Evolutionary conservation across 805 yeast species (phyloP), one percentile per base, ranked within the genome.

Genomic region (Kodamaea sagamina): DNA sequence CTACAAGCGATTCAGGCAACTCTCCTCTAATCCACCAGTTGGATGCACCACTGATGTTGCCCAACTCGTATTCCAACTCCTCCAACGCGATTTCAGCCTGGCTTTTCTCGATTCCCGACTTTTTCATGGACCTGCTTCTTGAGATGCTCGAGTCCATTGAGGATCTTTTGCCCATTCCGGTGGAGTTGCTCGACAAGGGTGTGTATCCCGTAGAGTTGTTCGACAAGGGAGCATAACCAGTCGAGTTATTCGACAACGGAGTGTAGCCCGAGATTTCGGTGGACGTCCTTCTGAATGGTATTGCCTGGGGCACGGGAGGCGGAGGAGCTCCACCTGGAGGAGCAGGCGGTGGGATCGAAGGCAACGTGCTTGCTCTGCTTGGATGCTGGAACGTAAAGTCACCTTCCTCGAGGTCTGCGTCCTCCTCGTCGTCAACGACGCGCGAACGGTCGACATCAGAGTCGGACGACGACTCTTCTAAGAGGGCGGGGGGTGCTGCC

Each of bases 21-120:
- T 74, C 74, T 11, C 75, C 69, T 8, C 64, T 64, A 11, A 78
- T 51, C 92, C 93, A 87, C 97, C 97, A 89, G 12, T 62, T 63
- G 2, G 72, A 51, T 7, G 50, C 36, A 2, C 54, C 55, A 5
- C 50, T 50, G n/a, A 62, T 50, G 34, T 58, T 56, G 7, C 53
- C 61, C 12, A 68, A 43, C 45, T 69, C 74, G 21, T 42, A 47
- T 36, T 65, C 63, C 17, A 70, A 41, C 4, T 54, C 57, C 6
- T 47, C 52, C 21, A 59, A 41, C 12, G 53, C 44, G 2, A 42
- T 17, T 5, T 61, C 67, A 2, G 74, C 72, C 39, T 61, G 71
- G 2, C 58, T 47, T 28, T 47, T 50, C 29, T 55, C 66, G 11
- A 45, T 43, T 3, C 43, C 48, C 11, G 37, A 15, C 13, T 50